Evolutionary conservation across 805 yeast species (phyloP), one percentile per base, ranked within the genome.

Genomic region (Saccharomycopsis javanensis): DNA sequence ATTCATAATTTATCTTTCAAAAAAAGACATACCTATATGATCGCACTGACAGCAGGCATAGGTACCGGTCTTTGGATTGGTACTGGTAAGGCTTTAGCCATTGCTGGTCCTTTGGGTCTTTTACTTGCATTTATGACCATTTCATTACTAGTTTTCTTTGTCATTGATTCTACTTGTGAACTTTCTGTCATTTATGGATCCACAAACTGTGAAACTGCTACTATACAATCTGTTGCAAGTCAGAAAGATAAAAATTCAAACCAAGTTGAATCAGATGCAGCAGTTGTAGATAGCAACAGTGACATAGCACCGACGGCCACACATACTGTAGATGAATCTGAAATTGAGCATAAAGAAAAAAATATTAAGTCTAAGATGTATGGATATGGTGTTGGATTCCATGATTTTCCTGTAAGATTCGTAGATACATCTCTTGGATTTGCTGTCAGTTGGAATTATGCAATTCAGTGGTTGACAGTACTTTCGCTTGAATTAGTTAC

Each of bases 31-130:
- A 79, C 83, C 59, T 77, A 81, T 60, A 80, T 86, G 81, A 85
- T 88, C 64, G 89, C 95, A 42, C 75, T 88, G 56, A 92, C 92
- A 57, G 90, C 94, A 52, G 84, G 92, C 51, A 83, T 88, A 58
- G 96, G 96, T 65, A 84, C 94, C 4, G 88, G 88, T 63, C 71
- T 83, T 55, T 71, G 78, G 60, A 81, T 81, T 54, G 85, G 85
- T 62, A 71, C 78, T 50, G 86, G 82, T 61, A 68, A 75, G 62
- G 74, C 79, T 3, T 62, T 78, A 42, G 66, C 67, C 23, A 59
- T 67, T 28, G 79, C 76, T 60, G 81, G 81, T 34, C 80, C 81
- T 16, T 76, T 71, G 27, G 76, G 73, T 28, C 64, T 76, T 45
- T 71, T 82, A 11, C 75, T 83, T 38, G 86, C 84, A 4, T 82